Base-by-base conservation (phyloP, 306 rosid genomes). In the Comarum palustre region DNA sequence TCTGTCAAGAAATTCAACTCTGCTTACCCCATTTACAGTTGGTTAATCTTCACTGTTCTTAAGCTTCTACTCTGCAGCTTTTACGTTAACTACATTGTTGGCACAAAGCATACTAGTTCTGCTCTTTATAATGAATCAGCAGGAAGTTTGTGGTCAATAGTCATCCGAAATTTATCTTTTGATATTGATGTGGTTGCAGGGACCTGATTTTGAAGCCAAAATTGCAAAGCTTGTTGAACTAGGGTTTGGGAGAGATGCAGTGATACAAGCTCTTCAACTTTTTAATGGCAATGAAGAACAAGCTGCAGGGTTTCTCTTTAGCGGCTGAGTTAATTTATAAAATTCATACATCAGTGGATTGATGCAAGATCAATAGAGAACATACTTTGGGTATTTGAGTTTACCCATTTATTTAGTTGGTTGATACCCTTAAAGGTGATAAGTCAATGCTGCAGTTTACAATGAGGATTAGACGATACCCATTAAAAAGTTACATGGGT, bases 171-270 rank as follows among this genome's bases (percentile, higher is more conserved):
- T 22, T 34, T n/a, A 5, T 14, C 41, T 75, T 68, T 2, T 46
- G 20, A 24, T 65, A 25, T 66, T 36, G 60, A 15, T 71, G 25
- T 86, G 79, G 65, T 68, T 69, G 69, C 79, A 91, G 99, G 90
- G 80, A 29, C 14, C 90, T 51, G 89, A 78, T 24, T 91, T 91
- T 75, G 97, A 95, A 82, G 89, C 77, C 59, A 95, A 95, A 83
- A 88, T 95, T 71, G 88, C 93, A 41, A 95, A 90, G 89, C 99
- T 95, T 43, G 89, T 91, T 51, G 97, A 95, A 78, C 78, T 95
- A 48, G 99, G 99, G 68, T 95, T 91, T 71, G 92, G 79, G 82
- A 90, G 96, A 81, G 94, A 87, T 12, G 95, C 91, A 32, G 96
- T 90, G 47, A 68, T 90, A 58, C 87, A 88, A 82, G 97, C 99